phyloP scores from a whole-genome alignment of 345 rosid species.

The Laguncularia racemosa region DNA sequence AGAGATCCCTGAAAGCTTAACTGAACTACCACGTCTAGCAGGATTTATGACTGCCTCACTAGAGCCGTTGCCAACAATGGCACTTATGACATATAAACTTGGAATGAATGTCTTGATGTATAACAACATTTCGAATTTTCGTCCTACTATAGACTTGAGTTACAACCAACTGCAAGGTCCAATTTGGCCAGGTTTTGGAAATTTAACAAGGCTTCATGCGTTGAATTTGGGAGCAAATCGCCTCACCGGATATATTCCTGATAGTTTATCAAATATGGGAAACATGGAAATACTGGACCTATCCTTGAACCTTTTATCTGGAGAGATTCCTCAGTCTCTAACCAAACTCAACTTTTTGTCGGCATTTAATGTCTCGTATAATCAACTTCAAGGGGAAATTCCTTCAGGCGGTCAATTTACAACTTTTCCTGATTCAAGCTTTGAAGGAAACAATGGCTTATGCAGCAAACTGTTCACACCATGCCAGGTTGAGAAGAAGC shows the following conservation, averaged over 20 bases:
- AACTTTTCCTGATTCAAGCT: slow-evolving; percentile 25
- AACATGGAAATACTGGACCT: slow-evolving; percentile 15
- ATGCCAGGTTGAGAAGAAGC: too few species aligned
- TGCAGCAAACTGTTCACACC: too few species aligned
- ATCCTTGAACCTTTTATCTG: slow-evolving; percentile 13
- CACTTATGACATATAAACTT: too few species aligned
- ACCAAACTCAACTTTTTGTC: slow-evolving; percentile 15
- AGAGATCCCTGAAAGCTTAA: slow-evolving; percentile 20
- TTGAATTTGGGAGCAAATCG: slow-evolving; percentile 1
- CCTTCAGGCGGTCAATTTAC: slow-evolving; percentile 21
- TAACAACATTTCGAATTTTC: slow-evolving; percentile 9
- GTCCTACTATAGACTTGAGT: slow-evolving; percentile 16
- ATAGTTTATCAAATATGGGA: slow-evolving; percentile 10
- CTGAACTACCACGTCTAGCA: slow-evolving; percentile 10
- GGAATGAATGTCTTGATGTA: slow-evolving; percentile 1
- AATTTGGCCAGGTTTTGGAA: slow-evolving; percentile 17
- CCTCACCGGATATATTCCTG: slow-evolving; percentile 14
- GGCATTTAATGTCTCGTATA: slow-evolving; percentile 17
- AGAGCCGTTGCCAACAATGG: background rate
- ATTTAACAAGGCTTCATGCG: slow-evolving; percentile 15
- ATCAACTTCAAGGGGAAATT: slow-evolving; percentile 14
- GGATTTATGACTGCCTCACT: background rate
- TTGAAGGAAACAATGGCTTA: slow-evolving; percentile 19
- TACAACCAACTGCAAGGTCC: slow-evolving; percentile 14
- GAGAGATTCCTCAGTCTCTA: slow-evolving; percentile 20